Base-by-base conservation (phyloP, 2,329 filamentous ascomycete species). In the Penicillium sumatraense region DNA sequence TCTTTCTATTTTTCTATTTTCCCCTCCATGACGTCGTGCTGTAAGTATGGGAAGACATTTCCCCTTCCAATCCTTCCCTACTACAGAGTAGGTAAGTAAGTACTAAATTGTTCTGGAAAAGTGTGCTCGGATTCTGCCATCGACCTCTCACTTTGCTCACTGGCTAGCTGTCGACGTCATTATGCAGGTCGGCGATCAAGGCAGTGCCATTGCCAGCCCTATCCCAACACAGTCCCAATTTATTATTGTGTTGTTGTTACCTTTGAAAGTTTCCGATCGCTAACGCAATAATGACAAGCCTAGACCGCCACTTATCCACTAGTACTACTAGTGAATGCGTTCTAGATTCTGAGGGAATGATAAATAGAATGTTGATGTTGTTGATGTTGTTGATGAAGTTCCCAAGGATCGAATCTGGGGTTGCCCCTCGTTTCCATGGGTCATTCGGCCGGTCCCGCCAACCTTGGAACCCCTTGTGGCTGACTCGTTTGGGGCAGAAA, bases 361-460 rank as follows among this genome's bases (percentile, higher is more conserved):
- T n/a, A n/a, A n/a, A n/a, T n/a, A n/a, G n/a, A n/a, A 27, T 33
- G 35, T 18, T 38, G 35, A 5, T 40, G 18, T 40, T 21, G 21
- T 24, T 42, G 20, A 24, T 42, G 20, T 24, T 44, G 23, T 44
- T 27, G 21, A 9, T 44, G 40, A 9, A 21, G 16, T 9, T 27
- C 13, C 41, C 41, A 45, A 45, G 41, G 41, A 6, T 45, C 41
- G n/a, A 29, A 9, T 45, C 41, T 11, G 41, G 41, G 41, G 41
- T 26, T 29, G 6, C 14, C 41, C 2, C 24, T 23, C 41, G 8
- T 31, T 62, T 60, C 57, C 59, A 62, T 50, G 57, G 59, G 24
- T 53, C 52, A 46, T 41, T 51, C 59, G 57, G 57, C 46, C 49
- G 46, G 49, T 49, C 54, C 59, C 59, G 57, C 52, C n/a, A 5